Conservation (phyloP, 495 filamentous ascomycete species). For the Penicillium argentinense region DNA sequence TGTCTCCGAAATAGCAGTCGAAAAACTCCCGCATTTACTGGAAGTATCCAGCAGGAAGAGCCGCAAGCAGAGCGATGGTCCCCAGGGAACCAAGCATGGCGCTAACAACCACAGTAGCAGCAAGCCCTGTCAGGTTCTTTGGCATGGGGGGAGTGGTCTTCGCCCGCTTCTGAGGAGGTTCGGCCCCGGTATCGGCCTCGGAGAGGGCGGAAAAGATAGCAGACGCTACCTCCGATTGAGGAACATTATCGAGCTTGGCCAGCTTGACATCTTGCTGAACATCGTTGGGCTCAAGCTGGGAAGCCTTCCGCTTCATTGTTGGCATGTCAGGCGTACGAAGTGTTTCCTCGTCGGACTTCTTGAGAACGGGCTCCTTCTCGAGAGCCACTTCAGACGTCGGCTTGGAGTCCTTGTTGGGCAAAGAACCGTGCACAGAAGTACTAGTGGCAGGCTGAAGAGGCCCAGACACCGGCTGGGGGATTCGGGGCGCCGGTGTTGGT, state of each 20-base stretch:
- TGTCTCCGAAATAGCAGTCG: background rate
- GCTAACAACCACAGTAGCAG: slow-evolving; percentile 44
- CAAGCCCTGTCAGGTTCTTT: slow-evolving; percentile 36
- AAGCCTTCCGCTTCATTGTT: slow-evolving; percentile 35
- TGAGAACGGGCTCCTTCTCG: no score
- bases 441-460: no score
- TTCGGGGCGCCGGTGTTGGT: no score
- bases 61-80: slow-evolving; percentile 48
- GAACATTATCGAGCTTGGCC: slow-evolving; percentile 15
- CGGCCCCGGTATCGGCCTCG: slow-evolving; percentile 3
- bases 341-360: background rate
- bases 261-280: slow-evolving; percentile 9
- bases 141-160: slow-evolving; percentile 22
- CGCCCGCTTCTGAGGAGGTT: slow-evolving; percentile 33
- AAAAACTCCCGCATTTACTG: slow-evolving; percentile 7
- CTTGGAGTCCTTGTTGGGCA: no score
- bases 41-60: slow-evolving; percentile 46
- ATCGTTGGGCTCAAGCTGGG: slow-evolving; percentile 27
- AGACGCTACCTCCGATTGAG: slow-evolving; percentile 11
- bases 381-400: background rate
- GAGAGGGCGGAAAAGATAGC: slow-evolving; percentile 21
- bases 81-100: slow-evolving; percentile 49
- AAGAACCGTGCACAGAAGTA: no score
- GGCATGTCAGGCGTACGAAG: background rate
- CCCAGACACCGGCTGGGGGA: no score